Base-by-base conservation (phyloP, 176 grass and related monocot genomes). In the Juncus inflexus region DNA sequence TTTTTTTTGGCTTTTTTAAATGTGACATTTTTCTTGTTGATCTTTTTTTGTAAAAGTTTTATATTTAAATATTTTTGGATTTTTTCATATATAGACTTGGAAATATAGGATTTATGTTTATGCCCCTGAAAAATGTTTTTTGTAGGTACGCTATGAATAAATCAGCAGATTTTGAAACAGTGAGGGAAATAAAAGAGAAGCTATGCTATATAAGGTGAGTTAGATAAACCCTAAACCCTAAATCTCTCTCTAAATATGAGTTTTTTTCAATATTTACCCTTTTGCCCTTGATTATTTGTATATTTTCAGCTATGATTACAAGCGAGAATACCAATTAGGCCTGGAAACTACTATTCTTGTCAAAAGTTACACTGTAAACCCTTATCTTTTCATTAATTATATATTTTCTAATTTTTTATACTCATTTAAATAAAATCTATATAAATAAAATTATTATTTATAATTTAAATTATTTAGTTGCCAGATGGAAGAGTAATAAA, bases 401-500 rank as follows among this genome's bases (percentile, higher is more conserved):
- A 28, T 28, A 28, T 28, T 28, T 28, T 28, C 19, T 28, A 28
- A 28, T 28, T 28, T 28, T 28, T 28, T 28, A 28, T 28, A 28
- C 19, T 28, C 19, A 28, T 28, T 28, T 28, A 28, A 28, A 28
- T 54, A 52, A 9, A n/a, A 55, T 68, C 35, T 38, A 53, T 74
- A 7, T 16, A 52, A 40, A 45, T 13, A 63, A 51, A 15, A 40
- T 10, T 3, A 40, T 15, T 62, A 61, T 58, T 63, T 28, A 28
- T 37, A 62, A 41, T 60, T 62, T 63, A 39, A 68, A 68, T 56
- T 89, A 55, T 81, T 84, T 77, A 97, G 88, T 85, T 97, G 79
- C 94, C 94, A 84, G 94, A 97, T 89, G 88, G 87, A 79, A 86
- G 94, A 80, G 88, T 97, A 68, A 97, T 97, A 81, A 97, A 91